Evolutionary conservation across 371 early-diverging fungal species (phyloP).

Genomic region (Sporodiniella umbellata): DNA sequence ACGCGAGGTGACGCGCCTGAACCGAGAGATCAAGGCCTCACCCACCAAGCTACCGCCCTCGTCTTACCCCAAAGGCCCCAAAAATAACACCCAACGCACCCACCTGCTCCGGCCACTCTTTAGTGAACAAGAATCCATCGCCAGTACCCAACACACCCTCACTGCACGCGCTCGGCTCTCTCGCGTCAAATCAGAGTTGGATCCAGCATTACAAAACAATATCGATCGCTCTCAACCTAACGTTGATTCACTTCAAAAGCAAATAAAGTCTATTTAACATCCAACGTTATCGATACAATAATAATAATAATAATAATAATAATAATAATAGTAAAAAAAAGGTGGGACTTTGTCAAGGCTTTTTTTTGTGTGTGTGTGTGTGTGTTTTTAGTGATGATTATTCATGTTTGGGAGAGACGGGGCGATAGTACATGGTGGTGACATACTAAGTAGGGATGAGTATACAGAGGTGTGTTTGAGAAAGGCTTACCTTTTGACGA

Average conservation of each 20-base stretch:
- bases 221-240: constrained; percentile 1
- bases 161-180: constrained; percentile 6
- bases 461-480: no score
- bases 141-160: constrained; percentile 14
- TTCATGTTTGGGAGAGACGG: constrained; percentile 48
- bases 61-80: no score
- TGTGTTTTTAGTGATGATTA: no score
- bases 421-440: constrained; percentile 80
- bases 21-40: constrained; percentile 18
- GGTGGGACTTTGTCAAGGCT: no score
- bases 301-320: no score
- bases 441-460: constrained; percentile 64
- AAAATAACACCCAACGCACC: no score
- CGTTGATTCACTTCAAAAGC: neutral
- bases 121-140: constrained; percentile 16
- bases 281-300: no score
- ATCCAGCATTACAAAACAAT: constrained; percentile 6
- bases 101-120: no score
- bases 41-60: no score
- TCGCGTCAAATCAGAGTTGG: constrained; percentile 2
- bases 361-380: no score
- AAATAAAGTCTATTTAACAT: neutral
- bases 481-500: constrained; percentile 78
- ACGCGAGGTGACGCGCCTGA: constrained; percentile 5
- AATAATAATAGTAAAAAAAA: no score